Base-by-base conservation (phyloP, 768 basidiomycete genomes). In the Filobasidium floriforme region DNA sequence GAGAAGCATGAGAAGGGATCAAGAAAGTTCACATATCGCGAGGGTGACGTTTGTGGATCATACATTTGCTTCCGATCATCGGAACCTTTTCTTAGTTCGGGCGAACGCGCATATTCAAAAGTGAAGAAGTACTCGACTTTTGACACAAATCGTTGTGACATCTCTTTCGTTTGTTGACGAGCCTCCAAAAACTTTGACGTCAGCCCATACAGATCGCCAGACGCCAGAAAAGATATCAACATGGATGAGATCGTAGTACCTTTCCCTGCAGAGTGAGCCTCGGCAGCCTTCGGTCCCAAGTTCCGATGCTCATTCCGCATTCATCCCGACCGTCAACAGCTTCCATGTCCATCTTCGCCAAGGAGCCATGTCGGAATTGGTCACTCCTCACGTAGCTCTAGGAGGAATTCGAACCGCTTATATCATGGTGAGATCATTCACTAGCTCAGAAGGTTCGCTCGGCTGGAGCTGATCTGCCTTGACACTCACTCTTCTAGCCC, bases 271-370 rank as follows among this genome's bases (percentile, higher is more conserved):
- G 76, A 78, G 76, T 78, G 59, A 65, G 76, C 67, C 14, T 2
- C 24, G 49, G n/a, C n/a, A n/a, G n/a, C n/a, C n/a, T n/a, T n/a
- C n/a, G n/a, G n/a, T n/a, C n/a, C n/a, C n/a, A n/a, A n/a, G n/a
- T n/a, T n/a, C n/a, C n/a, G n/a, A n/a, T 61, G 46, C 63, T 44
- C 15, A 61, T 15, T 32, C 14, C 3, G 32, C n/a, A 61, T 32
- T 28, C 55, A 43, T 62, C 14, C 46, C 46, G 24, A 12, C 66
- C 18, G 37, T n/a, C 28, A 15, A 18, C 68, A 78, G 77, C 81
- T 94, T 96, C 75, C 96, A 99, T 81, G 93, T 97, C 71, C 94
- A 99, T 78, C 86, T 99, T 32, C 86, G 96, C 49, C 91, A 98
- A 76, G 92, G 89, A 32, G 80, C 84, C 40, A 80, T 99, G 69